phyloP scores from a whole-genome alignment of 1,284 basidiomycete species.

The Ceratobasidium sp. region DNA sequence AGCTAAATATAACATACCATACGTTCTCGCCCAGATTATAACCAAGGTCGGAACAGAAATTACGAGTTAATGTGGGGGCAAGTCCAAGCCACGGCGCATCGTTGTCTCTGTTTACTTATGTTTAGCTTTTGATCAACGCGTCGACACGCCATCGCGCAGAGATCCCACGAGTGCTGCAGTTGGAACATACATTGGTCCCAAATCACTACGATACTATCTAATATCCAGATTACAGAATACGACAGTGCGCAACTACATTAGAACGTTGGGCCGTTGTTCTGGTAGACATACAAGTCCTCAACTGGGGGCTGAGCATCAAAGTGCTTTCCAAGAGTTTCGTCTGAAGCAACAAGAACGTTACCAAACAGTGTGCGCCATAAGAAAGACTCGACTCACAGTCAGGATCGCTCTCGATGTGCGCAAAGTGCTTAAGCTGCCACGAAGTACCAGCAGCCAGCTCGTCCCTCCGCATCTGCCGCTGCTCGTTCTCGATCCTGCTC shows the following conservation, averaged over 20 bases:
- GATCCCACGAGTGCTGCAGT: background rate
- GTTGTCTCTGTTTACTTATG: slow-evolving; percentile 8
- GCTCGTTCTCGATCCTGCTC: slow-evolving; percentile 94
- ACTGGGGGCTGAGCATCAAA: slow-evolving; percentile 67
- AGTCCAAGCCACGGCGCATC: background rate
- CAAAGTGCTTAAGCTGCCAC: slow-evolving; percentile 85
- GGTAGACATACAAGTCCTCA: slow-evolving; percentile 75
- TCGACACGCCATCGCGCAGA: background rate
- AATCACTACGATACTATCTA: background rate
- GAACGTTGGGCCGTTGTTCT: slow-evolving; percentile 50
- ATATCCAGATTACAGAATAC: slow-evolving; percentile 10
- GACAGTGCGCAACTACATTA: background rate
- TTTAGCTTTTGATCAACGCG: slow-evolving; percentile 16
- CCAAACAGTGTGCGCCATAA: background rate
- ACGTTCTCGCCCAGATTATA: background rate
- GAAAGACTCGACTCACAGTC: slow-evolving; percentile 64
- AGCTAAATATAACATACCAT: slow-evolving; percentile 11
- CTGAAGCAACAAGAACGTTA: slow-evolving; percentile 55
- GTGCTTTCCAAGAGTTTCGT: slow-evolving; percentile 67
- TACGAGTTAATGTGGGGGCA: too few species aligned
- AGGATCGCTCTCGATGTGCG: slow-evolving; percentile 71
- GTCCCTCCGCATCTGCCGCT: slow-evolving; percentile 88
- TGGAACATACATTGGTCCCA: slow-evolving; percentile 18
- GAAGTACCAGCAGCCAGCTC: slow-evolving; percentile 76
- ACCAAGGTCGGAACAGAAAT: too few species aligned